Base-by-base conservation (phyloP, 2,329 filamentous ascomycete species). In the Chrysosphaeria jannelii region DNA sequence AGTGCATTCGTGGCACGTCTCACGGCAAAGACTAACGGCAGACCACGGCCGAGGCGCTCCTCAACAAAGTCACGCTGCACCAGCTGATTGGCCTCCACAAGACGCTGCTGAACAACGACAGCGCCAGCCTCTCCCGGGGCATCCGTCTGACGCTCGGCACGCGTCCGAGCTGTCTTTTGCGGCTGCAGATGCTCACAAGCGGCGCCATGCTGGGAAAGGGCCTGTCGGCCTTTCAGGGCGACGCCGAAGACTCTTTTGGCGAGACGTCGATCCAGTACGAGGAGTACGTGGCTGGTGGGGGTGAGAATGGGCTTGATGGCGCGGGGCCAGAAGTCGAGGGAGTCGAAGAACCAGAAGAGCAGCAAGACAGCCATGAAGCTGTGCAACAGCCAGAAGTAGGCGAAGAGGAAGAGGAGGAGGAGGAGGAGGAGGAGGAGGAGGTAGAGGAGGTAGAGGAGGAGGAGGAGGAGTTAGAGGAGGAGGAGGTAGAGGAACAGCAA, bases 51-150 rank as follows among this genome's bases (percentile, higher is more conserved):
- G 31, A 31, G 13, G 31, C 32, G 5, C 24, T 34, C 13, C 29
- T 35, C 2, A 26, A 23, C 21, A 31, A 34, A 14, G 29, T 32
- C 10, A 34, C 33, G 1, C 34, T 35, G 10, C 26, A 29, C 13
- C 28, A 31, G n/a, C 14, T 35, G 10, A 13, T 34, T 8, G 33
- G 30, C 12, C 25, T 35, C n/a, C 29, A 34, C 25, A 30, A 27
- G 10, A 33, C 29, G 5, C 25, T 35, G 12, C 19, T 28, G 0
- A 31, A 30, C 19, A 34, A 34, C 12, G 34, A 35, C 14, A 25
- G 28, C 10, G 19, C 28, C 5, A 19, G 16, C 4, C 16, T 17
- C 8, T 13, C 25, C 1, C 25, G 26, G n/a, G 23, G 25, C 8
- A n/a, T 34, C 6, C 30, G 31, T 13, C 16, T 35, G 6, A 31